Percentiles rank a stretch among this genome's conserved stretches.
These are phyloP conservation scores for Thalassiosira hispida DNA, from an alignment of 352 stramenopile genomes.

Conservation along the genomic window DNA sequence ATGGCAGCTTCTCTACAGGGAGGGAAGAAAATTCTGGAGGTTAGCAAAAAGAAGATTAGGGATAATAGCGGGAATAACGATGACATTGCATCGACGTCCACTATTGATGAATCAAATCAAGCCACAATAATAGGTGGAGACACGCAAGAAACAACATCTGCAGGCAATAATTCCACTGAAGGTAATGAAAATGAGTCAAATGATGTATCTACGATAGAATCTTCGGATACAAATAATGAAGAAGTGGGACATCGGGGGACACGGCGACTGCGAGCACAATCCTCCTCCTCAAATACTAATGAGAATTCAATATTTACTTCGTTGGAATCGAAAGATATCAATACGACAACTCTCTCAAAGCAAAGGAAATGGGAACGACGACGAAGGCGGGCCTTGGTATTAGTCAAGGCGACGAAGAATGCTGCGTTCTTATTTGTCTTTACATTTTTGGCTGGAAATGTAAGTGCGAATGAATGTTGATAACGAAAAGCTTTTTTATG, in stretches of 20 bases:
- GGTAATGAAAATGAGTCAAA: background rate
- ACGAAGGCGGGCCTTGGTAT: constrained; percentile 28
- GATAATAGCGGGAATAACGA: background rate
- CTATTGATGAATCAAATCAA: constrained; percentile 11
- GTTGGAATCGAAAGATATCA: constrained; percentile 46
- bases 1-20: background rate
- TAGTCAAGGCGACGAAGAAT: constrained; percentile 36
- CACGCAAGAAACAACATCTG: background rate
- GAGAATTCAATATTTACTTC: constrained; percentile 23
- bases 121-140: background rate
- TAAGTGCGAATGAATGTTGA: constrained; percentile 20
- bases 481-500: too few species aligned
- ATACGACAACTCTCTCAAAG: constrained; percentile 39
- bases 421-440: constrained; percentile 38
- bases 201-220: background rate
- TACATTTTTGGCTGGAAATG: constrained; percentile 53
- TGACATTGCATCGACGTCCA: constrained; percentile 2
- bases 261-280: background rate
- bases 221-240: background rate
- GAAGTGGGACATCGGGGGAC: background rate
- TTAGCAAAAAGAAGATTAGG: constrained; percentile 9
- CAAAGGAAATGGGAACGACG: constrained; percentile 42
- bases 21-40: constrained; percentile 4
- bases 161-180: background rate
- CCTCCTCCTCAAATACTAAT: constrained; percentile 2